Percentiles rank a stretch among this genome's conserved stretches.
Evolutionary conservation across 139 green algal species (phyloP).

Genomic region (Trebouxia sp.): DNA sequence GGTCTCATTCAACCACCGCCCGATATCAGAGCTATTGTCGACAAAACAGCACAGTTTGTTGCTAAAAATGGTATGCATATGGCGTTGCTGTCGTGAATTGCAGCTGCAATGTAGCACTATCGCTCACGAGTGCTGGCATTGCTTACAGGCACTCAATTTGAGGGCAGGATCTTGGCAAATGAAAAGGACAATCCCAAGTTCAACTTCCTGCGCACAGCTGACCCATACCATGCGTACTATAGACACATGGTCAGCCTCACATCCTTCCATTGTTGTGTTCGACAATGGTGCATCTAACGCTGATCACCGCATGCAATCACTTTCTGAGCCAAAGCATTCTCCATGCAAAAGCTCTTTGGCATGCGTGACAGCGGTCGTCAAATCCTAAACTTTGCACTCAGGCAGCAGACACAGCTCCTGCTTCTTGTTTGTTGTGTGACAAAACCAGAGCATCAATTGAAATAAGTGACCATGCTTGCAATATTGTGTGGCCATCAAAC

Average conservation of each 20-base stretch:
- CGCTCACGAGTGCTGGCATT: background rate
- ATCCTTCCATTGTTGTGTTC: background rate
- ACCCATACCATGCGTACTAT: constrained; percentile 98
- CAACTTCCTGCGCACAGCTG: constrained; percentile 89
- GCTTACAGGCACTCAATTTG: constrained; percentile 87
- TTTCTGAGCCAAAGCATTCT: too few relatives aligned
- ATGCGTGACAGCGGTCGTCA: too few relatives aligned
- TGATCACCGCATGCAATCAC: too few relatives aligned
- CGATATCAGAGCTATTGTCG: constrained; percentile 95
- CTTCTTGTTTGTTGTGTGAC: too few relatives aligned
- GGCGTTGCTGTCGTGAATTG: background rate
- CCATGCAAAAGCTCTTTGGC: too few relatives aligned
- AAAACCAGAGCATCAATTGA: too few relatives aligned
- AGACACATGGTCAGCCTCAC: constrained; percentile 61
- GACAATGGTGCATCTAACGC: too few relatives aligned
- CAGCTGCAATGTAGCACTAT: background rate
- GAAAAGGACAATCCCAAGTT: constrained; percentile 98
- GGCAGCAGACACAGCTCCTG: too few relatives aligned
- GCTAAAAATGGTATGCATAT: constrained; percentile 84
- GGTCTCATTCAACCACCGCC: constrained; percentile 93
- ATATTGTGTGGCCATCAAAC: background rate
- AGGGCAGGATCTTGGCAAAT: constrained; percentile 89
- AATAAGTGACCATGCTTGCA: too few relatives aligned
- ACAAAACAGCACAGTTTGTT: constrained; percentile 98
- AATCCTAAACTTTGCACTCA: too few relatives aligned